Evolutionary conservation across 2,329 filamentous ascomycete genomes (phyloP).

Genomic region (Fusarium burgessii): DNA sequence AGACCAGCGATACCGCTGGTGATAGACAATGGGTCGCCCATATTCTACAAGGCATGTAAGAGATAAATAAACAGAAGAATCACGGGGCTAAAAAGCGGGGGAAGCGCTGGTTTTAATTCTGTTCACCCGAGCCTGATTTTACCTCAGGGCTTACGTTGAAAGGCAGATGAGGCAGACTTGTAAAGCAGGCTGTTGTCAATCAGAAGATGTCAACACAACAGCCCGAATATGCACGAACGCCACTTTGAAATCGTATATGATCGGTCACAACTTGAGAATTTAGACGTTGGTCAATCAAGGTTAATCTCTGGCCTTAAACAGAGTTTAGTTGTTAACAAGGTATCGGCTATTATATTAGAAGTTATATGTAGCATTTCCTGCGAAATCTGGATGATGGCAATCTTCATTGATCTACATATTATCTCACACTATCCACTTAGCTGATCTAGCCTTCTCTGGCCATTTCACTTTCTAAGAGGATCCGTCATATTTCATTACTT

Average conservation of each 20-base stretch:
- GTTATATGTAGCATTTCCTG: too few species aligned
- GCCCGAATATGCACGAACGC: not conserved
- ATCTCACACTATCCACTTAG: not conserved
- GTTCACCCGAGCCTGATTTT: rapidly evolving
- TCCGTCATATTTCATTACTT: not conserved
- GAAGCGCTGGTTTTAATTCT: too few species aligned
- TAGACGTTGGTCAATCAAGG: too few species aligned
- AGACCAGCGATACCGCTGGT: constrained; percentile 13
- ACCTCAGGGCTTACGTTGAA: rapidly evolving
- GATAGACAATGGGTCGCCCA: not conserved
- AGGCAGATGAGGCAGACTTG: not conserved
- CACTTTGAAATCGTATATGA: not conserved
- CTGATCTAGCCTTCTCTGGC: not conserved
- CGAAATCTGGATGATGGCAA: too few species aligned
- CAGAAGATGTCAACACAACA: not conserved
- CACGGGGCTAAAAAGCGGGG: rapidly evolving
- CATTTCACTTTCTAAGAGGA: not conserved
- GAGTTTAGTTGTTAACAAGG: too few species aligned
- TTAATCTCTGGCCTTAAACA: too few species aligned
- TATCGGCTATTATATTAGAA: too few species aligned
- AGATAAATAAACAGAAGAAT: rapidly evolving
- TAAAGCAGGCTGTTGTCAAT: not conserved
- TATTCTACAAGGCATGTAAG: rapidly evolving
- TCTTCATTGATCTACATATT: not conserved
- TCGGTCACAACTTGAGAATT: not conserved